Percentiles rank a stretch among this genome's conserved stretches.
Conservation (phyloP, 331 rosid genomes). For the Saraca asoca region DNA sequence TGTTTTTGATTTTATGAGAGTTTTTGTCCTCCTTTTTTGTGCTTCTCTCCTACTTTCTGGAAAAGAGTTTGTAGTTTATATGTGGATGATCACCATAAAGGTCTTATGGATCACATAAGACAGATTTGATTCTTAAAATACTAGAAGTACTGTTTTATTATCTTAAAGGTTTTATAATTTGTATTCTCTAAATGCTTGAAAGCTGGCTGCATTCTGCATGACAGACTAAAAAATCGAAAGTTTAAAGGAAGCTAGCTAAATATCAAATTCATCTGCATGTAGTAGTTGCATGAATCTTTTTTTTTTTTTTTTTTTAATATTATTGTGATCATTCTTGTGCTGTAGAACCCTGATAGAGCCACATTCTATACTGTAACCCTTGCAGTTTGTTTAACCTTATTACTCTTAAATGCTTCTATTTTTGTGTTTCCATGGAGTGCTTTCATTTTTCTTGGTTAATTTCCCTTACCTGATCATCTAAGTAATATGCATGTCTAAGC, state of each 20-base stretch:
- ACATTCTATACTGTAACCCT: too few species aligned
- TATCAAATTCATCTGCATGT: conserved; percentile 3
- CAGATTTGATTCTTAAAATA: neutral
- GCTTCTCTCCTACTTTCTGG: too few species aligned
- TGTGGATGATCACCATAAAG: conserved; percentile 13
- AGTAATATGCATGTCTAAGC: neutral
- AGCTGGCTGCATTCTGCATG: neutral
- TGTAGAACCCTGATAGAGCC: too few species aligned
- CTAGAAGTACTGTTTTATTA: neutral
- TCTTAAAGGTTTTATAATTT: neutral
- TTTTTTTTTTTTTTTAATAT: neutral
- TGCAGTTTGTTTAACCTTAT: too few species aligned
- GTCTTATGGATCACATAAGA: conserved; percentile 12
- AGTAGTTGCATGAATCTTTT: neutral
- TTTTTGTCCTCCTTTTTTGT: too few species aligned
- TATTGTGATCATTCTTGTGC: neutral
- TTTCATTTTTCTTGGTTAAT: conserved; percentile 15
- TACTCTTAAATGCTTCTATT: too few species aligned
- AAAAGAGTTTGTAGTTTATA: too few species aligned
- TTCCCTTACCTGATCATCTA: conserved; percentile 3
- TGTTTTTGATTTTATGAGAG: too few species aligned
- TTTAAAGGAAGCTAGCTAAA: neutral
- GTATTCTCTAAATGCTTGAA: conserved; percentile 5
- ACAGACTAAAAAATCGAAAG: neutral
- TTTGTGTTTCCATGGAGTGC: too few species aligned